phyloP scores from a whole-genome alignment of 352 stramenopile species.

The Phytophthora gonapodyides region DNA sequence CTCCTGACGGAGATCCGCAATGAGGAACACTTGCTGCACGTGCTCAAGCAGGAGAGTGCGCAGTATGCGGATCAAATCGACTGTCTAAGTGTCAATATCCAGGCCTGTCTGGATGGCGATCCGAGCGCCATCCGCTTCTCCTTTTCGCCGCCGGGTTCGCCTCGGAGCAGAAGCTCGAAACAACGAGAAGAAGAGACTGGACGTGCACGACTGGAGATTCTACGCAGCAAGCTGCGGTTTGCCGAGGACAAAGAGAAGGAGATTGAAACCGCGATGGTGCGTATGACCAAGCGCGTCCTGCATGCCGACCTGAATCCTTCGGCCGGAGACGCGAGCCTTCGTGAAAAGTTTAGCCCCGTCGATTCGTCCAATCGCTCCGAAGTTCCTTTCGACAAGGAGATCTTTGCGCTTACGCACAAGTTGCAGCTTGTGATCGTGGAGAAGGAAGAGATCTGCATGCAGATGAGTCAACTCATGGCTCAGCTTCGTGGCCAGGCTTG shows the following conservation, averaged over 20 bases:
- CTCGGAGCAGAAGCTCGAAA: conserved; percentile 30
- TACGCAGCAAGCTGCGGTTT: conserved; percentile 61
- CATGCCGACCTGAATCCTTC: conserved; percentile 42
- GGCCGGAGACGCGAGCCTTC: conserved; percentile 20
- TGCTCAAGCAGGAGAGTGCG: conserved; percentile 52
- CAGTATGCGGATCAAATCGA: conserved; percentile 61
- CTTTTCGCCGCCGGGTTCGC: conserved; percentile 30
- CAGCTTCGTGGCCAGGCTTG: conserved; percentile 33
- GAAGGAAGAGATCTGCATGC: conserved; percentile 75
- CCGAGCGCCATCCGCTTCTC: conserved; percentile 29
- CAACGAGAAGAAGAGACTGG: conserved; percentile 49
- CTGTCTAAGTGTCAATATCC: conserved; percentile 52
- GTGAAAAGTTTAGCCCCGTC: conserved; percentile 28
- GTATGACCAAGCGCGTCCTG: conserved; percentile 73
- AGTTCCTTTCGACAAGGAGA: conserved; percentile 74
- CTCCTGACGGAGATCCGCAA: conserved; percentile 63
- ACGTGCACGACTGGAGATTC: conserved; percentile 58
- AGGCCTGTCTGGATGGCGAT: conserved; percentile 42
- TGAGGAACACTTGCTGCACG: conserved; percentile 67
- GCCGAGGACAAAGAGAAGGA: conserved; percentile 70
- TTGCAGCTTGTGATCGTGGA: conserved; percentile 76
- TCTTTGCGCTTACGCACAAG: conserved; percentile 76
- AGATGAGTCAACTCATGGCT: conserved; percentile 66
- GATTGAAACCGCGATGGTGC: conserved; percentile 72
- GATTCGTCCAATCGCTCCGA: conserved; percentile 20